Conservation (phyloP, 2,329 filamentous ascomycete species). For the Diaporthe ampelina region DNA sequence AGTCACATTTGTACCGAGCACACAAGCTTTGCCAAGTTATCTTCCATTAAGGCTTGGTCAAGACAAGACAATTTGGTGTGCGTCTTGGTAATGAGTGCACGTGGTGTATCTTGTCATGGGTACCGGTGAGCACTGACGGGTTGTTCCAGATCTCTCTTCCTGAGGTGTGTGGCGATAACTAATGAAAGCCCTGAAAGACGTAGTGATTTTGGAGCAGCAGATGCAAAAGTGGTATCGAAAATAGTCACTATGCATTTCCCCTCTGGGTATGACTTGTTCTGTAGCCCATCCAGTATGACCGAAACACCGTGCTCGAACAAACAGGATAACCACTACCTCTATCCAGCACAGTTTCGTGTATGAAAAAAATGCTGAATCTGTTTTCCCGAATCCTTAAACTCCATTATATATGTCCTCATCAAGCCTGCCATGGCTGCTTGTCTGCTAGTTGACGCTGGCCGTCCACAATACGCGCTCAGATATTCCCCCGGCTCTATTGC, state of each 20-base stretch:
- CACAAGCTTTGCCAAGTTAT: conserved; percentile 20
- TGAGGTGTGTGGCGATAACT: background rate
- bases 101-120: too few relatives aligned
- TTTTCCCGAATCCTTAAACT: conserved; percentile 12
- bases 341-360: conserved; percentile 14
- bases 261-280: conserved; percentile 23
- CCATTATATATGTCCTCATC: background rate
- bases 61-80: background rate
- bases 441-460: background rate
- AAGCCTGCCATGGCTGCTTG: background rate
- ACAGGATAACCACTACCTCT: conserved; percentile 13
- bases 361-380: background rate
- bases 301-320: conserved; percentile 35
- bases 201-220: background rate
- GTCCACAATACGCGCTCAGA: background rate
- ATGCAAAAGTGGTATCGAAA: background rate
- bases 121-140: too few relatives aligned
- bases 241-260: background rate
- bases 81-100: background rate
- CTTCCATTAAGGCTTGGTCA: background rate
- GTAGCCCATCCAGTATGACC: conserved; percentile 18
- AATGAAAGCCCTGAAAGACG: background rate
- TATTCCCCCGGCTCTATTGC: conserved; percentile 54
- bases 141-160: background rate
- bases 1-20: background rate